Conservation (phyloP, 2,329 filamentous ascomycete genomes). For the Aspergillus eucalypticola region DNA sequence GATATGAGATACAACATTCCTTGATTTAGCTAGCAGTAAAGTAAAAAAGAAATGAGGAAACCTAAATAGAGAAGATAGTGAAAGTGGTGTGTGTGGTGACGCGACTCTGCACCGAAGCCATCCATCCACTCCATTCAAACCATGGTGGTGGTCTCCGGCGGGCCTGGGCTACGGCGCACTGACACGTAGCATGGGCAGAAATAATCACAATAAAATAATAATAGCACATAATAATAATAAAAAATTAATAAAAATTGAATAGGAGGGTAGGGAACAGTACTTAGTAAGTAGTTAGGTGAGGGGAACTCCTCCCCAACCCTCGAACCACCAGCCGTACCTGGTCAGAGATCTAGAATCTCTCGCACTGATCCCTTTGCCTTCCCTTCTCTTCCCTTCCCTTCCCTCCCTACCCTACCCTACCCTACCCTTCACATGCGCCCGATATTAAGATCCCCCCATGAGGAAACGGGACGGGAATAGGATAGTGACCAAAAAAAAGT, state of each 20-base stretch:
- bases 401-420: too few species aligned
- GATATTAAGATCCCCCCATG: background rate
- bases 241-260: background rate
- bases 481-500: background rate
- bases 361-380: slow-evolving; percentile 18
- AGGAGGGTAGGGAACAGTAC: slow-evolving; percentile 5
- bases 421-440: slow-evolving; percentile 9
- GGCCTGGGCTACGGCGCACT: background rate
- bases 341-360: slow-evolving; percentile 21
- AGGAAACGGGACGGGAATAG: background rate
- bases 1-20: too few species aligned
- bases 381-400: too few species aligned
- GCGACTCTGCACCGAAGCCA: too few species aligned
- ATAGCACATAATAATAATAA: background rate
- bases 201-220: background rate
- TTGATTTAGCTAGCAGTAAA: too few species aligned
- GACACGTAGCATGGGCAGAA: slow-evolving; percentile 8
- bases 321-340: slow-evolving; percentile 3
- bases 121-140: too few species aligned
- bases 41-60: too few species aligned
- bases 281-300: background rate
- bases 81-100: too few species aligned
- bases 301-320: background rate
- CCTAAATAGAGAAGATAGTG: too few species aligned
- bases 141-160: background rate